Percentiles rank a stretch among this genome's conserved stretches.
Conservation (phyloP, 768 basidiomycete species). For the Kockovaella imperatae region DNA sequence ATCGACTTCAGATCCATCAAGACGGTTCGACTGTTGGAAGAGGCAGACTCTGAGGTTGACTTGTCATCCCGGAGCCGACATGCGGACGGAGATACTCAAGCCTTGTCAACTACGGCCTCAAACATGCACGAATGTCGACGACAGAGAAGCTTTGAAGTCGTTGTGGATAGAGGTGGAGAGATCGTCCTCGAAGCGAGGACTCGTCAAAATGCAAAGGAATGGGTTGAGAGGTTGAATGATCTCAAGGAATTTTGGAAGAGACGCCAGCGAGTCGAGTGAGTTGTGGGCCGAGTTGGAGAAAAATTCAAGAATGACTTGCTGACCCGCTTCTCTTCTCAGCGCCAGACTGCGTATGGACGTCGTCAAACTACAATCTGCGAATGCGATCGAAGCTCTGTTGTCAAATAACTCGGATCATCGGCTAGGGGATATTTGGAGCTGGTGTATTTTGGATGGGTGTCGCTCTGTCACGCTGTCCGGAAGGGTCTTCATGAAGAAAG, state of each 20-base stretch:
- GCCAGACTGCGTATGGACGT: conserved; percentile 38
- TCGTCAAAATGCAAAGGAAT: conserved; percentile 67
- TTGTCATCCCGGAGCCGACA: neutral
- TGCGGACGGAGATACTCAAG: no score
- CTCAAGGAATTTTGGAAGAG: conserved; percentile 72
- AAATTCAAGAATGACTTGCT: neutral
- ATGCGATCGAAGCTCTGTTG: conserved; percentile 16
- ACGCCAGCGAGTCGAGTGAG: conserved; percentile 60
- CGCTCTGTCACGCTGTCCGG: conserved; percentile 66
- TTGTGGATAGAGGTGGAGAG: conserved; percentile 60
- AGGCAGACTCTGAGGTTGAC: conserved; percentile 3
- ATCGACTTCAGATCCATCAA: conserved; percentile 66
- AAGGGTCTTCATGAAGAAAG: conserved; percentile 63
- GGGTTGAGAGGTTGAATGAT: conserved; percentile 68
- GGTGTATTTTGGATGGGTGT: conserved; percentile 78
- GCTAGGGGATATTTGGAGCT: conserved; percentile 65
- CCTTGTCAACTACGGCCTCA: no score
- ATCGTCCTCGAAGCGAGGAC: conserved; percentile 74
- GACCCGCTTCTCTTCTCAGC: conserved; percentile 11
- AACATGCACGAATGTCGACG: neutral
- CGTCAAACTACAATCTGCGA: conserved; percentile 10
- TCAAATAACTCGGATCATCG: conserved; percentile 39
- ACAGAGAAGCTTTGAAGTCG: conserved; percentile 64
- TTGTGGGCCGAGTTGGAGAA: neutral
- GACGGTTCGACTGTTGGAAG: conserved; percentile 51